Evolutionary conservation across 768 basidiomycete genomes (phyloP), one percentile per base, ranked within the genome.

Genomic region (Ramaria sp.): DNA sequence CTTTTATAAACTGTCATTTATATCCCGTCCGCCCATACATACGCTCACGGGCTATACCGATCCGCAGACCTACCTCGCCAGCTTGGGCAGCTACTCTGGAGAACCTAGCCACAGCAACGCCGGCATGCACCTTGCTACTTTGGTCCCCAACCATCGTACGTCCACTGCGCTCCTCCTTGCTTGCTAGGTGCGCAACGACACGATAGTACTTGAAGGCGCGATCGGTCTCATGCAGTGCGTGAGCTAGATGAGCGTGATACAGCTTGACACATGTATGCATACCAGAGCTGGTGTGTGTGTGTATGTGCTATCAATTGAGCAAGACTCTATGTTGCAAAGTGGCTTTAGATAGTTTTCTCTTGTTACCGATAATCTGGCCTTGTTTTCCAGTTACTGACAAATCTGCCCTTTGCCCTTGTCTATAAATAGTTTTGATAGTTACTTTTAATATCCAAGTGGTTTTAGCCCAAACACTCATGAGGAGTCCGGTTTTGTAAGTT

Each of bases 211-310:
- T 70, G 49, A 73, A 62, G 17, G 88, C 88, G 1, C 79, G 74
- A 11, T 73, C 71, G 0, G 70, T 65, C 7, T 78, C 72, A 0
- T 80, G 79, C 4, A 79, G 68, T 1, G 85, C 79, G 65, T 91
- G 88, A 3, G 85, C 82, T 30, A 90, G 77, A 59, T 91, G 86
- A 0, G 81, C 88, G 53, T 86, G 78, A 57, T 83, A 77, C 7
- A 90, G 72, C 5, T 83, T 75, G 11, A 88, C 80, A 4, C 84
- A 79, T 0, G 63, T 82, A 88, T 0, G 66, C 51, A 31, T 65
- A 58, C 62, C 85, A 91, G 39, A 87, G 68, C n/a, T 67, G 64
- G 53, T 77, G 66, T 0, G 78, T 80, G 9, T 85, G 81, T 4
- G 80, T 75, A 61, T 85, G 83, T 1, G 86, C 78, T 42, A 85